phyloP scores from a whole-genome alignment of 176 grass and related monocot genomes.

The Raddia guianensis region DNA sequence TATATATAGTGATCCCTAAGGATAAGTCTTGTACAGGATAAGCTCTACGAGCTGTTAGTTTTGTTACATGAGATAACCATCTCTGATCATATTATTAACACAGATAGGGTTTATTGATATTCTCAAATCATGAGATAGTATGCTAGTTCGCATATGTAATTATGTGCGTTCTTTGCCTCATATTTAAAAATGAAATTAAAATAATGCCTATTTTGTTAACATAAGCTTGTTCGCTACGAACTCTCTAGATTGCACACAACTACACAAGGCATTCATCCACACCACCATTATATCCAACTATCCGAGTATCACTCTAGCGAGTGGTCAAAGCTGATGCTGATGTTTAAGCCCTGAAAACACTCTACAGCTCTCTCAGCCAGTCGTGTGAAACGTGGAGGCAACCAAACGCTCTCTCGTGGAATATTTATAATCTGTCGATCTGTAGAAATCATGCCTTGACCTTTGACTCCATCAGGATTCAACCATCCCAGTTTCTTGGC shows the following conservation, averaged over 20 bases:
- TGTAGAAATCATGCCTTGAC: not conserved
- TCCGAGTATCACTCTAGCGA: not conserved
- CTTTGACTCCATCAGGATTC: not conserved
- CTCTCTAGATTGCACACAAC: not conserved
- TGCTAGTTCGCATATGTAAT: no score
- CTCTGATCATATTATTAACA: no score
- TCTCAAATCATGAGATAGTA: no score
- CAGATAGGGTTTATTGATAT: no score
- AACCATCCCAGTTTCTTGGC: conserved; percentile 22
- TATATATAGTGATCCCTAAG: no score
- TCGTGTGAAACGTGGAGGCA: conserved; percentile 4
- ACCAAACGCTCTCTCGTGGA: not conserved
- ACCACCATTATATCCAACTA: not conserved
- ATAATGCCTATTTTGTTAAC: no score
- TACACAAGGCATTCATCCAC: not conserved
- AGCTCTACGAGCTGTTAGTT: no score
- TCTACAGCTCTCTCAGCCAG: not conserved
- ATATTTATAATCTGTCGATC: not conserved
- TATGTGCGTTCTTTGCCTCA: no score
- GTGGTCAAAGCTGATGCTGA: not conserved
- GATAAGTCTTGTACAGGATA: no score
- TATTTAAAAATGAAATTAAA: no score
- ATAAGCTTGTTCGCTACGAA: not conserved
- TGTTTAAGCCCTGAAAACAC: not conserved
- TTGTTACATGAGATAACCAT: no score